Conservation (phyloP, 192 early-diverging fungal species). For the Backusella mclennaniae region DNA sequence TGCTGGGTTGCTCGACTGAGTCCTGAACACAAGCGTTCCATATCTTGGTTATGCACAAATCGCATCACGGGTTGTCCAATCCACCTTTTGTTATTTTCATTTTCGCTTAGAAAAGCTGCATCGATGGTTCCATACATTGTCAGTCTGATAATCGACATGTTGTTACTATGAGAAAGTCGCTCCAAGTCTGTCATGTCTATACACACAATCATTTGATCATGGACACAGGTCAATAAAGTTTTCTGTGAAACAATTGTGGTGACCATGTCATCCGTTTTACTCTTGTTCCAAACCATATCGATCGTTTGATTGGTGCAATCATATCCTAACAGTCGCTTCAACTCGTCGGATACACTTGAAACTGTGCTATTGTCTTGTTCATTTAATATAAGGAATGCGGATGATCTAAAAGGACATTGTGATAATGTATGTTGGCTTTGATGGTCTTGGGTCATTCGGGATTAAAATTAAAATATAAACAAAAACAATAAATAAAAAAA, state of each 20-base stretch:
- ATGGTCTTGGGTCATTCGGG: neutral
- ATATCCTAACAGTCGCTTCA: conserved; percentile 3
- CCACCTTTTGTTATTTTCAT: neutral
- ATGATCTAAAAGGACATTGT: conserved; percentile 17
- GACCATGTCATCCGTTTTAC: conserved; percentile 6
- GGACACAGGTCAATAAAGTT: conserved; percentile 15
- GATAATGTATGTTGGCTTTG: conserved; percentile 7
- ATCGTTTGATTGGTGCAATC: neutral
- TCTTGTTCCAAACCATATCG: neutral
- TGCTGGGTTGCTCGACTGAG: conserved; percentile 16
- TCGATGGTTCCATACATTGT: conserved; percentile 33
- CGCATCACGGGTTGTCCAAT: conserved; percentile 30
- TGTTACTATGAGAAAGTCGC: neutral
- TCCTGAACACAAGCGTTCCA: conserved; percentile 16
- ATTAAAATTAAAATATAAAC: neutral
- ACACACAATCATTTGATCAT: conserved; percentile 10
- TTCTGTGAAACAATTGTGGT: neutral
- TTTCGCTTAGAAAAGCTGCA: conserved; percentile 12
- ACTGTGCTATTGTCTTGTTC: conserved; percentile 2
- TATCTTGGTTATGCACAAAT: conserved; percentile 27
- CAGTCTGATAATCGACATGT: conserved; percentile 19
- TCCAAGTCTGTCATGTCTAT: conserved; percentile 11
- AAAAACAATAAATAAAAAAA: neutral
- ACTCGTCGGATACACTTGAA: neutral
- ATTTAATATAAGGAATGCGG: conserved; percentile 8